A percentile compares a stretch with the other conserved stretches of the same genome.
Conservation (phyloP, 352 stramenopile genomes). For the Globisporangium radiosum region DNA sequence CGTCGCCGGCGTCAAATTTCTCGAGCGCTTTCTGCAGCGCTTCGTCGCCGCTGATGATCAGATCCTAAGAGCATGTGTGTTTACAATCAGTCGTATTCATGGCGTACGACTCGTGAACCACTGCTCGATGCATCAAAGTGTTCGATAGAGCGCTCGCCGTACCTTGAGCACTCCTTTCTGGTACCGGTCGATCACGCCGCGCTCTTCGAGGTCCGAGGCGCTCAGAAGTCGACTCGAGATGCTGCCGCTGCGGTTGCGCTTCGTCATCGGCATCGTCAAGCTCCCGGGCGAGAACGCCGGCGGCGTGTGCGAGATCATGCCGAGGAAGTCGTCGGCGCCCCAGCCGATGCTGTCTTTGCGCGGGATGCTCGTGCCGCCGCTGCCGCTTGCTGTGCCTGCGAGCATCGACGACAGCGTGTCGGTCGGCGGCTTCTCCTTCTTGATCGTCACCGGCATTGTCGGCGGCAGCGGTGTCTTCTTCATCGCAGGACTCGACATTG, state of each 20-base stretch:
- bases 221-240: conserved; percentile 84
- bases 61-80: conserved; percentile 31
- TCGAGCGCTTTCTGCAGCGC: conserved; percentile 85
- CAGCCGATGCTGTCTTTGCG: conserved; percentile 82
- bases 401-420: conserved; percentile 20
- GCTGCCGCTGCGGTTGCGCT: conserved; percentile 73
- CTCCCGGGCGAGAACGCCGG: conserved; percentile 88
- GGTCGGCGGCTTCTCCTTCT: conserved; percentile 43
- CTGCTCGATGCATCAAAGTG: background rate
- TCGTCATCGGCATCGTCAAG: conserved; percentile 86
- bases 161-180: conserved; percentile 90
- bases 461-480: conserved; percentile 48
- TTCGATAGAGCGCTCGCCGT: background rate
- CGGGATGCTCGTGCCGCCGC: conserved; percentile 28
- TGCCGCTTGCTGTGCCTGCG: conserved; percentile 13
- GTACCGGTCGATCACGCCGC: conserved; percentile 85
- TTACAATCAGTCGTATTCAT: too few species aligned
- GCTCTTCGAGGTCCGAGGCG: conserved; percentile 86
- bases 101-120: too few species aligned
- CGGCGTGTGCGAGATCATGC: conserved; percentile 87
- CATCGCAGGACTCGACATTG: conserved; percentile 18
- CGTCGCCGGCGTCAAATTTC: conserved; percentile 84
- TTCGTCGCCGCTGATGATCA: conserved; percentile 90
- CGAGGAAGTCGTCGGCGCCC: conserved; percentile 78
- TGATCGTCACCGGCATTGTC: conserved; percentile 64